Evolutionary conservation across 257 asterid species (phyloP), one percentile per base, ranked within the genome.

Genomic region (Solanum virginianum): DNA sequence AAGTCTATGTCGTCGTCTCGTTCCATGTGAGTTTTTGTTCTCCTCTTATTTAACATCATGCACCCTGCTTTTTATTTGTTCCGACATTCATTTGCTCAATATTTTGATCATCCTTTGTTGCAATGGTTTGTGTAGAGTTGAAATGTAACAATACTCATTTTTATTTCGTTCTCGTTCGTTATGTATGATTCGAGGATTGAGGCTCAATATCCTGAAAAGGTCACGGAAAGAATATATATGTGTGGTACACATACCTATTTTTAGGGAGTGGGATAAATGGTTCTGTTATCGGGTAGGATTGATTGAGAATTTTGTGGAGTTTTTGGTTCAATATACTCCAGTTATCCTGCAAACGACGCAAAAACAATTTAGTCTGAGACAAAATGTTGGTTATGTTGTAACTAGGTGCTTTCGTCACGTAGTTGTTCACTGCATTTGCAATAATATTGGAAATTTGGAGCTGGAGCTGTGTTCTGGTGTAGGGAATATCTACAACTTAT

Each of bases 1-100:
- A 85, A 80, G 55, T 85, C 84, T 22, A 29, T 85, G 3, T 62
- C 87, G 45, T 63, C 71, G 24, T 65, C 85, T 3, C 87, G 87
- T 68, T 80, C 87, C 59, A 80, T 80, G 87, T 85, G 49, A 63
- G 87, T 65, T 29, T 49, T 49, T 20, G 4, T 65, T 51, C 12
- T 72, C 77, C 53, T 69, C 16, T 72, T 41, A 65, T 39, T 5
- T 6, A 10, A 11, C 24, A 12, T n/a, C 39, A 51, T 68, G 72
- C 51, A 39, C 26, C 41, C 49, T n/a, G n/a, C 9, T 57, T 59
- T 62, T 62, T 22, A 4, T 18, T 2, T n/a, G 69, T 13, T 82
- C 9, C 2, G 24, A 43, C 20, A 20, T 60, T 82, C 56, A 24
- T 60, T 53, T 10, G 2, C 16, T 53, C 53, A 43, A 1, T 59